Conservation (phyloP, 495 filamentous ascomycete species). For the Endocarpon pusillum region DNA sequence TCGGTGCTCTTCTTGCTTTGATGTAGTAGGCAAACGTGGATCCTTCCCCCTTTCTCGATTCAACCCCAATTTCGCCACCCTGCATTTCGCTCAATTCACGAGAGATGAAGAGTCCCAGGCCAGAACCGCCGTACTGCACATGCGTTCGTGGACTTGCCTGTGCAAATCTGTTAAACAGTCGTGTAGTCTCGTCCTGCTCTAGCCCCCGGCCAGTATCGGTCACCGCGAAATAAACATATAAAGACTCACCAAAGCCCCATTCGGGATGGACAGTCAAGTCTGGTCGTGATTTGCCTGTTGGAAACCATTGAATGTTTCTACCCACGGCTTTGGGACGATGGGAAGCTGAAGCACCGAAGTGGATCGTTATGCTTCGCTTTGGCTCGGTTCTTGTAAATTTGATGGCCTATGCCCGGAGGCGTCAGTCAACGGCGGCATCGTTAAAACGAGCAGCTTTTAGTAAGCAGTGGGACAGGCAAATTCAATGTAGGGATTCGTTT, state of each 20-base stretch:
- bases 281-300: too few species aligned
- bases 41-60: constrained; percentile 52
- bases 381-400: too few species aligned
- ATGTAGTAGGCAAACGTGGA: constrained; percentile 80
- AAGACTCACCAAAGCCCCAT: constrained; percentile 50
- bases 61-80: constrained; percentile 69
- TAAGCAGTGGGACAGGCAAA: too few species aligned
- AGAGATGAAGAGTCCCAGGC: constrained; percentile 69
- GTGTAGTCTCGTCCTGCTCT: constrained; percentile 50
- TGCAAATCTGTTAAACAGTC: constrained; percentile 65
- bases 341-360: too few species aligned
- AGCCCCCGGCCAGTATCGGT: constrained; percentile 66
- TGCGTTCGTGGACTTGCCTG: constrained; percentile 66
- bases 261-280: constrained; percentile 35
- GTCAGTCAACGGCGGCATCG: too few species aligned
- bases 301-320: too few species aligned
- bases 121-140: constrained; percentile 66
- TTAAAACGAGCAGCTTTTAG: too few species aligned
- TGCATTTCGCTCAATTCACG: constrained; percentile 61
- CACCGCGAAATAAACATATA: constrained; percentile 58
- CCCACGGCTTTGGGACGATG: too few species aligned
- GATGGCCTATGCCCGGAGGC: too few species aligned
- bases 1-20: too few species aligned
- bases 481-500: too few species aligned
- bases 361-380: too few species aligned